A percentile compares a stretch with the other conserved stretches of the same genome.
phyloP scores from a whole-genome alignment of 495 filamentous ascomycete genomes.

The Daldinia bambusicola region DNA sequence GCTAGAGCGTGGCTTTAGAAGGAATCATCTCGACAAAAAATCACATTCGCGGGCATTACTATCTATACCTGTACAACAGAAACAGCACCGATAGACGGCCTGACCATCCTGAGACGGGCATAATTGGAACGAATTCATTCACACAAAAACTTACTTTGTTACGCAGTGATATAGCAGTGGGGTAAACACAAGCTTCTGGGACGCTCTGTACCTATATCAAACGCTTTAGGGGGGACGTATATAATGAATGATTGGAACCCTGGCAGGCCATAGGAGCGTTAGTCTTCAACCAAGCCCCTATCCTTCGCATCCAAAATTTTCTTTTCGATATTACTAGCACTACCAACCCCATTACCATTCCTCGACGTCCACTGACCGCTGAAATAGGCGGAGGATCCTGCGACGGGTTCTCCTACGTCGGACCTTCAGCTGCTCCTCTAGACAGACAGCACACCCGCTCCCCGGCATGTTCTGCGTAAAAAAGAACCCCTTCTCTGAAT shows the following conservation, averaged over 20 bases:
- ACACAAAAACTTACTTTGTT: slow-evolving; percentile 6
- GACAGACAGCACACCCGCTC: slow-evolving; percentile 30
- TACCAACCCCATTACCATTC: slow-evolving; percentile 18
- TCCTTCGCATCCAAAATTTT: slow-evolving; percentile 4
- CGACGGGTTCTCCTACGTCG: slow-evolving; percentile 24
- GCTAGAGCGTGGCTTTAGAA: slow-evolving; percentile 14
- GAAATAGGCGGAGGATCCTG: slow-evolving; percentile 25
- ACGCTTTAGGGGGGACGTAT: slow-evolving; percentile 21
- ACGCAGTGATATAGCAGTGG: slow-evolving; percentile 12
- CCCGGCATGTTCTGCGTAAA: slow-evolving; percentile 29
- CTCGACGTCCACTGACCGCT: slow-evolving; percentile 33
- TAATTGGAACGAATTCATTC: slow-evolving; percentile 32
- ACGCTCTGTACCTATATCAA: slow-evolving; percentile 35
- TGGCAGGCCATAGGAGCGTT: slow-evolving; percentile 22
- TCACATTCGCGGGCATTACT: slow-evolving; percentile 26
- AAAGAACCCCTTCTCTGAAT: slow-evolving; percentile 22
- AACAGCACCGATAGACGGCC: slow-evolving; percentile 42
- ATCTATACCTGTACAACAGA: slow-evolving; percentile 39
- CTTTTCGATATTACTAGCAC: slow-evolving; percentile 13
- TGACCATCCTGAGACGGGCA: slow-evolving; percentile 22
- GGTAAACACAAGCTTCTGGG: slow-evolving; percentile 13
- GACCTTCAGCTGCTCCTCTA: slow-evolving; percentile 28
- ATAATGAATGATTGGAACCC: slow-evolving; percentile 31
- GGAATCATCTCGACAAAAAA: slow-evolving; percentile 28
- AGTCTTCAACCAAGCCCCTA: slow-evolving; percentile 6